Percentiles rank a stretch among this genome's conserved stretches.
Conservation (phyloP, 1,284 basidiomycete genomes). For the Athelia psychrophila region DNA sequence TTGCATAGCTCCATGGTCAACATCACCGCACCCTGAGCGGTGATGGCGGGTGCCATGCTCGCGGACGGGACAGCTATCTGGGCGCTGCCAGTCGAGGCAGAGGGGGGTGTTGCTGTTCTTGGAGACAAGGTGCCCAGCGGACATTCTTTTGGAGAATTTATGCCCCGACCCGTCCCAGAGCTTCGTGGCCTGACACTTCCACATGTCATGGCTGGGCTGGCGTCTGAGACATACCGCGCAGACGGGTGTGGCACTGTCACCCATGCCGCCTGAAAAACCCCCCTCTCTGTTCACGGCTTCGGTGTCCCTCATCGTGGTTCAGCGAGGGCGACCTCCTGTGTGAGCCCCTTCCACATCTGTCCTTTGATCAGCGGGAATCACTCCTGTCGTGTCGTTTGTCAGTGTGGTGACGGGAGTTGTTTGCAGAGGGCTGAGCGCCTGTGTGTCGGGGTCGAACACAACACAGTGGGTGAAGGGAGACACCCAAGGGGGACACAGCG, state of each 20-base stretch:
- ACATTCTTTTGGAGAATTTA: not conserved
- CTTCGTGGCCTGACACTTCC: slow-evolving; percentile 4
- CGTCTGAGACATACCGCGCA: slow-evolving; percentile 13
- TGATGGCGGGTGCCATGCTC: slow-evolving; percentile 9
- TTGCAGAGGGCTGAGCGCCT: too few species aligned
- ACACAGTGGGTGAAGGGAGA: too few species aligned
- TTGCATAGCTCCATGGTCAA: slow-evolving; percentile 20
- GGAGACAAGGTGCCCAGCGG: not conserved
- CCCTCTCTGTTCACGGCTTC: too few species aligned
- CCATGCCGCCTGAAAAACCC: too few species aligned
- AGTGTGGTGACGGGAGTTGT: too few species aligned
- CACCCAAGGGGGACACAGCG: too few species aligned
- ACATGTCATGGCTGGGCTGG: slow-evolving; percentile 9
- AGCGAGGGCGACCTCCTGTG: too few species aligned
- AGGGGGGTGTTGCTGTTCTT: slow-evolving; percentile 1
- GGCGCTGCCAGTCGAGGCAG: slow-evolving; percentile 13
- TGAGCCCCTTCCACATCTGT: too few species aligned
- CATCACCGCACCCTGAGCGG: slow-evolving; percentile 18
- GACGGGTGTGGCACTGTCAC: slow-evolving; percentile 1
- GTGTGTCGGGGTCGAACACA: too few species aligned
- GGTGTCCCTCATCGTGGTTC: too few species aligned
- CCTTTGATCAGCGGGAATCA: too few species aligned
- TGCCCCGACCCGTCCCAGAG: slow-evolving; percentile 8
- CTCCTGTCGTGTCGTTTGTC: too few species aligned
- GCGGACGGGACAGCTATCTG: slow-evolving; percentile 7